Percentiles rank a stretch among this genome's conserved stretches.
Evolutionary conservation across 495 filamentous ascomycete genomes (phyloP).

Genomic region (Penicillium longicatenatum): DNA sequence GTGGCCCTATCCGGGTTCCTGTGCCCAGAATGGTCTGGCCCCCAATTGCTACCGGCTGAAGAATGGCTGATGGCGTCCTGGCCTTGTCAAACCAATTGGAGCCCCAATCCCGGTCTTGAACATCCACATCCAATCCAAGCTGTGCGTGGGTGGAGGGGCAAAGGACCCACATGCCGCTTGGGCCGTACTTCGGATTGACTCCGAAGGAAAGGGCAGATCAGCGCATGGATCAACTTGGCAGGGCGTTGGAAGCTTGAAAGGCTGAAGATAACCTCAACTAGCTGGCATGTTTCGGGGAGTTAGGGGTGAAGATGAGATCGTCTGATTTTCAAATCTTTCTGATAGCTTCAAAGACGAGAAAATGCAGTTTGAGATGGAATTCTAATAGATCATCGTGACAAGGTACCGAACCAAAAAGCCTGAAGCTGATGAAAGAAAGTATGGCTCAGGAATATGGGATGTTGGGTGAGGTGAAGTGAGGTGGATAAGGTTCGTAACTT

Average conservation of each 20-base stretch:
- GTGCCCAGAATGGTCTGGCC: slow-evolving; percentile 8
- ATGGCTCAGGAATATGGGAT: no score
- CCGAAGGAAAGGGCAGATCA: slow-evolving; percentile 20
- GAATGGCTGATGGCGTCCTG: slow-evolving; percentile 4
- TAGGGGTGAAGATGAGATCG: not conserved
- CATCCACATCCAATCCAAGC: slow-evolving; percentile 18
- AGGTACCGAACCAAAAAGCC: not conserved
- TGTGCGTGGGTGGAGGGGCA: slow-evolving; percentile 16
- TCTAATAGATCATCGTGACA: not conserved
- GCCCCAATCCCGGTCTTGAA: slow-evolving; percentile 19
- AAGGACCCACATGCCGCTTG: slow-evolving; percentile 28
- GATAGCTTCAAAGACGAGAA: not conserved
- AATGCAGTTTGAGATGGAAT: not conserved
- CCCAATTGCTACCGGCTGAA: not conserved
- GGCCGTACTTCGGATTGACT: slow-evolving; percentile 23
- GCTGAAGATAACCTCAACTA: not conserved
- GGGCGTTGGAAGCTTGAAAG: not conserved
- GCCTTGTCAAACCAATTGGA: slow-evolving; percentile 15
- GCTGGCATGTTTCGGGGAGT: not conserved
- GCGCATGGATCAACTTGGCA: slow-evolving; percentile 18
- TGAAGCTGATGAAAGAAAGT: no score
- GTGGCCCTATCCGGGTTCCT: slow-evolving; percentile 4
- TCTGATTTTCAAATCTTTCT: not conserved
- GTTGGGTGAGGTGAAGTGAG: no score
- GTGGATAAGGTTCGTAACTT: slow-evolving; percentile 1